Percentiles rank a stretch among this genome's conserved stretches.
Evolutionary conservation across 2,329 filamentous ascomycete species (phyloP).

Genomic region (Aspergillus eucalypticola): DNA sequence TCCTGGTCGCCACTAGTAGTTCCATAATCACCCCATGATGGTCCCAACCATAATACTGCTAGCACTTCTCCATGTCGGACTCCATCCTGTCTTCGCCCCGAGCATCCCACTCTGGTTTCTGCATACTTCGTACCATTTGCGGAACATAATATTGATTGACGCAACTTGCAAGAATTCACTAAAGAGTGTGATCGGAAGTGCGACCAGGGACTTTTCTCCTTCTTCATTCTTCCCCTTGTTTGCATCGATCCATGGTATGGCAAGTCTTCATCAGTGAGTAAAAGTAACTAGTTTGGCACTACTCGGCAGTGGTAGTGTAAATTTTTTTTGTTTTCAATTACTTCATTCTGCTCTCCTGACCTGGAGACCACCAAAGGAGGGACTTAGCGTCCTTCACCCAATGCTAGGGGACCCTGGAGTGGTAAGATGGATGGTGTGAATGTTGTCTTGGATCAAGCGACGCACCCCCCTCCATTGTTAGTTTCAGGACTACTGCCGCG

Average conservation of each 20-base stretch:
- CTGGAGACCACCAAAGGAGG: not conserved
- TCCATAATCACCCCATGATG: not conserved
- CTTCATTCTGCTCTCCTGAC: not conserved
- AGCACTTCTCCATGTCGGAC: not conserved
- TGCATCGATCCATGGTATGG: not conserved
- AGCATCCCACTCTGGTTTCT: not conserved
- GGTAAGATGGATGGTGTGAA: constrained; percentile 3
- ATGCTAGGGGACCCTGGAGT: constrained; percentile 16
- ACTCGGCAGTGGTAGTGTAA: not conserved
- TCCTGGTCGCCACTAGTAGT: not conserved
- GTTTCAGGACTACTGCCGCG: constrained; percentile 11
- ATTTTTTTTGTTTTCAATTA: too few relatives aligned
- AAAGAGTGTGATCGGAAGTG: not conserved
- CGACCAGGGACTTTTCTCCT: not conserved
- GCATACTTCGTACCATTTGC: constrained; percentile 1
- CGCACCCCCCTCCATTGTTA: not conserved
- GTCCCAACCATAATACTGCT: not conserved
- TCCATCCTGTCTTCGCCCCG: not conserved
- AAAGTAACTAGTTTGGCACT: too few relatives aligned
- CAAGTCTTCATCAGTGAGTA: not conserved
- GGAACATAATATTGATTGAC: constrained; percentile 6
- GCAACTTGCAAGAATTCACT: not conserved
- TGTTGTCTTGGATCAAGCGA: constrained; percentile 9
- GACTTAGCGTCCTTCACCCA: constrained; percentile 9
- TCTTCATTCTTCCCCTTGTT: not conserved